Conservation (phyloP, 768 basidiomycete genomes). For the Lentinula sp. region DNA sequence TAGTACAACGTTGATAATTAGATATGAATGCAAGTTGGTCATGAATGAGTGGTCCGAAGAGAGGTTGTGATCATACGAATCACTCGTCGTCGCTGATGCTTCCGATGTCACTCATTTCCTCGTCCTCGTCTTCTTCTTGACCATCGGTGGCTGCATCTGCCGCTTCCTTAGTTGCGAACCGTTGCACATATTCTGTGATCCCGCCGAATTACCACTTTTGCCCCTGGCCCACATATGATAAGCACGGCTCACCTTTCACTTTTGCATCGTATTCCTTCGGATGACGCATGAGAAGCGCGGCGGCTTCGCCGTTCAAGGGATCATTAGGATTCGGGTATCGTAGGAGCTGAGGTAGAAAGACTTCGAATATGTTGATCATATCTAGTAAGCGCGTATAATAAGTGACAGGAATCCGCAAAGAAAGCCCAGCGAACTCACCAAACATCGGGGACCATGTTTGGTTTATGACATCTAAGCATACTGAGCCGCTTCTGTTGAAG, state of each 20-base stretch:
- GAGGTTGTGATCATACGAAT: conserved; percentile 9
- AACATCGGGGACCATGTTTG: conserved; percentile 99
- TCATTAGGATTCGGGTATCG: conserved; percentile 99
- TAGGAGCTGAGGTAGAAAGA: conserved; percentile 93
- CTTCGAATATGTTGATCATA: conserved; percentile 99
- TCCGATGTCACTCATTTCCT: conserved; percentile 84
- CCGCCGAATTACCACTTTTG: not conserved
- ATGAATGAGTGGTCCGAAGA: not conserved
- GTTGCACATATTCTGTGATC: conserved; percentile 85
- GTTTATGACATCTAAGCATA: conserved; percentile 98
- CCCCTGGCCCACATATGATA: not conserved
- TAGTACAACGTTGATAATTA: not conserved
- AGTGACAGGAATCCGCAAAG: too few relatives aligned
- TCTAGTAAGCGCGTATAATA: conserved; percentile 39
- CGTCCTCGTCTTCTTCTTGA: conserved; percentile 68
- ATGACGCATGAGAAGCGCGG: conserved; percentile 94
- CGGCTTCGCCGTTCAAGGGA: conserved; percentile 96
- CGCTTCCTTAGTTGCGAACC: conserved; percentile 88
- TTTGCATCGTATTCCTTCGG: conserved; percentile 93
- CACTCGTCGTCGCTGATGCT: conserved; percentile 72
- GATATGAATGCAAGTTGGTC: not conserved
- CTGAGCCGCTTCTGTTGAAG: conserved; percentile 79
- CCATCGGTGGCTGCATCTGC: conserved; percentile 65
- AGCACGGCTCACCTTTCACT: conserved; percentile 66
- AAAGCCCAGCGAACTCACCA: conserved; percentile 46